These are phyloP conservation scores for Trichosporon ovoides DNA, from an alignment of 1,284 basidiomycete species.

Conservation along the genomic window DNA sequence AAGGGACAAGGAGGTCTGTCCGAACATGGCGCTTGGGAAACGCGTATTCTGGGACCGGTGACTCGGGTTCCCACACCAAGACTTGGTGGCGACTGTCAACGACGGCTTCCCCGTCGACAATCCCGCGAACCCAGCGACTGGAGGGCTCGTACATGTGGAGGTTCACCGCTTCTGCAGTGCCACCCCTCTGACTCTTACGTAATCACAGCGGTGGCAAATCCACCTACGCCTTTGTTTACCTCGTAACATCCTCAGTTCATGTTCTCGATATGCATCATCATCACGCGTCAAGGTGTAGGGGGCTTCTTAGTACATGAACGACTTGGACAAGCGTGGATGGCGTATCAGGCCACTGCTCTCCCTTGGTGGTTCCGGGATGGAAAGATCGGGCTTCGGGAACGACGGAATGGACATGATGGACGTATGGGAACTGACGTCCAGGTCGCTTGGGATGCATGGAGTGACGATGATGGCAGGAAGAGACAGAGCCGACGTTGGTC, in stretches of 20 bases:
- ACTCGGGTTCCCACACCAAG: slow-evolving; percentile 7
- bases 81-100: slow-evolving; percentile 10
- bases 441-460: too few relatives aligned
- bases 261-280: too few relatives aligned
- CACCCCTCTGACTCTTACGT: too few relatives aligned
- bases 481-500: too few relatives aligned
- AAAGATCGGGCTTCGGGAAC: not conserved
- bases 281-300: too few relatives aligned
- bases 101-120: not conserved
- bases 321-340: not conserved
- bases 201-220: too few relatives aligned
- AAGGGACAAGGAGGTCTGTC: not conserved
- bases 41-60: slow-evolving; percentile 6
- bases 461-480: too few relatives aligned
- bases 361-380: not conserved
- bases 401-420: slow-evolving; percentile 2
- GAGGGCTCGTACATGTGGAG: slow-evolving; percentile 9
- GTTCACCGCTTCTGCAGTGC: too few relatives aligned
- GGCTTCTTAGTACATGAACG: too few relatives aligned
- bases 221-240: too few relatives aligned
- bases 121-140: slow-evolving; percentile 6
- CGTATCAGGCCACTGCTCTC: not conserved
- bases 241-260: too few relatives aligned
- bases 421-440: too few relatives aligned
- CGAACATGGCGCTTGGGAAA: slow-evolving; percentile 4